Evolutionary conservation across 495 filamentous ascomycete species (phyloP).

Genomic region (Penicillium flavigenum): DNA sequence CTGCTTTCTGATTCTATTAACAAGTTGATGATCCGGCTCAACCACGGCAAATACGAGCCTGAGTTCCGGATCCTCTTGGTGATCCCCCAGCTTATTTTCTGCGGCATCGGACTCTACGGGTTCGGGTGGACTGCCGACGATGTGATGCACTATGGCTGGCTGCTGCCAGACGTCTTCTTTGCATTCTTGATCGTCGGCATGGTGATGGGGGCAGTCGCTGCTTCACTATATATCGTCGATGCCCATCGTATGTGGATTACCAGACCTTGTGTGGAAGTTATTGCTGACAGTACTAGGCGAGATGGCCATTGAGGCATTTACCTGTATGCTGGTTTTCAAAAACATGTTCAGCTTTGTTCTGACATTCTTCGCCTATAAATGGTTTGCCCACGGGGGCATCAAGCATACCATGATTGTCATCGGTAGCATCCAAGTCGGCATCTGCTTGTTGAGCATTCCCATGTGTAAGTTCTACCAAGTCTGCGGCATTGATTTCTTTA

Average conservation of each 20-base stretch:
- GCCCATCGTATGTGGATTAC: conserved; percentile 70
- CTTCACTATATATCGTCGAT: conserved; percentile 89
- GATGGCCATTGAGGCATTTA: conserved; percentile 88
- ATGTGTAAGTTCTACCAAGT: conserved; percentile 61
- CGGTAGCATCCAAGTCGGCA: conserved; percentile 69
- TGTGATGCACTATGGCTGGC: conserved; percentile 61
- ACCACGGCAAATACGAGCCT: conserved; percentile 83
- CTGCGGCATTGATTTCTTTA: neutral
- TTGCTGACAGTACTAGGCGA: conserved; percentile 52
- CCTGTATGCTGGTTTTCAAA: conserved; percentile 86
- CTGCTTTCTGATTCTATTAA: conserved; percentile 71
- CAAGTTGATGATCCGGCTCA: conserved; percentile 65
- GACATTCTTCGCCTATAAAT: conserved; percentile 78
- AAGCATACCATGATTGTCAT: conserved; percentile 67
- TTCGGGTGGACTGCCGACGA: conserved; percentile 71
- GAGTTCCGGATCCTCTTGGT: conserved; percentile 85
- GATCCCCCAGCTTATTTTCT: conserved; percentile 74
- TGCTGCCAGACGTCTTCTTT: conserved; percentile 76
- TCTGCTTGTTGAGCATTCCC: conserved; percentile 71
- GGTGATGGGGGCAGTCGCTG: conserved; percentile 85
- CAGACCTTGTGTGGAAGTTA: neutral
- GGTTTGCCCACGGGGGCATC: conserved; percentile 63
- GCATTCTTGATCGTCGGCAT: conserved; percentile 76
- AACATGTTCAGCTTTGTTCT: conserved; percentile 88
- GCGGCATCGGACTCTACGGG: conserved; percentile 77